Evolutionary conservation across 306 rosid genomes (phyloP).

Genomic region (Acacia crassicarpa): DNA sequence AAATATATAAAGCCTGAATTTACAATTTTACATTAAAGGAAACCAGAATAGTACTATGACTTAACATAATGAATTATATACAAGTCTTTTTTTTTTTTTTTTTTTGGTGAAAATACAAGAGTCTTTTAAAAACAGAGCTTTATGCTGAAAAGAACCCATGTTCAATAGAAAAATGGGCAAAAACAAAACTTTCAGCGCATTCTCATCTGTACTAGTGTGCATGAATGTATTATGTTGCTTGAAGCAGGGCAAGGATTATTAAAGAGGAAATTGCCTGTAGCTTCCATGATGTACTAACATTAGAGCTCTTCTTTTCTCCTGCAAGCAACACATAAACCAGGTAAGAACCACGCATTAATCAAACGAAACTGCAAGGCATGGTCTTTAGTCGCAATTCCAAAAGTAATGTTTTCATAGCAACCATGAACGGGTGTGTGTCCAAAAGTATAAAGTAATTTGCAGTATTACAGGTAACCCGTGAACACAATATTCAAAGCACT

Average conservation of each 20-base stretch:
- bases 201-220: not conserved
- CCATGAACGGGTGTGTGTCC: not conserved
- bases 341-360: not conserved
- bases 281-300: not conserved
- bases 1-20: not conserved
- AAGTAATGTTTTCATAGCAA: not conserved
- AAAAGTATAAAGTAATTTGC: not conserved
- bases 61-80: not conserved
- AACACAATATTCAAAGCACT: not conserved
- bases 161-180: not conserved
- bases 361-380: not conserved
- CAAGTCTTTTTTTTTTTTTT: not conserved
- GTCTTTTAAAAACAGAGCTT: not conserved
- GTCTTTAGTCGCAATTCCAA: not conserved
- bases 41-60: not conserved
- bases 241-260: not conserved
- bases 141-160: not conserved
- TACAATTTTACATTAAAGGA: not conserved
- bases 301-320: not conserved
- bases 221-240: not conserved
- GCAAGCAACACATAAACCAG: not conserved
- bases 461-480: not conserved
- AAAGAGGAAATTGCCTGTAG: not conserved
- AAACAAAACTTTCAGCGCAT: not conserved
- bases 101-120: not conserved